Evolutionary conservation across 768 basidiomycete species (phyloP).

Genomic region (Cytidiella melzeri): DNA sequence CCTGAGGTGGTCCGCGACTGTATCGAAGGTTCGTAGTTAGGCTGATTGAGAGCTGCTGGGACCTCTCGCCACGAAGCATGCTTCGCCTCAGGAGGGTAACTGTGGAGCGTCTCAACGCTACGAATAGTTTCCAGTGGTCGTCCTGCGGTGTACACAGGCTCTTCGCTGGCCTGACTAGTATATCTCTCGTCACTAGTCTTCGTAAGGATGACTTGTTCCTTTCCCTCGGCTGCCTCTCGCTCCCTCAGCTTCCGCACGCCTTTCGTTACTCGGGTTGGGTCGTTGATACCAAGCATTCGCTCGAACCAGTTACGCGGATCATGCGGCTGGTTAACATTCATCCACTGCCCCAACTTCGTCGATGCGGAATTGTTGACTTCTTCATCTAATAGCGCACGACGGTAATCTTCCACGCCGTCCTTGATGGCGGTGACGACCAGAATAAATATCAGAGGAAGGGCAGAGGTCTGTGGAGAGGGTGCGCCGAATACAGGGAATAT

Average conservation of each 20-base stretch:
- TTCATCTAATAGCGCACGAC: conserved; percentile 82
- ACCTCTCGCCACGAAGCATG: conserved; percentile 27
- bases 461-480: conserved; percentile 71
- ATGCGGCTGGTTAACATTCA: conserved; percentile 79
- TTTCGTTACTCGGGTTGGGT: conserved; percentile 71
- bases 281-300: conserved; percentile 60
- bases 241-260: conserved; percentile 85
- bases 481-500: conserved; percentile 92
- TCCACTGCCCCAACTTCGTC: conserved; percentile 85
- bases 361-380: conserved; percentile 93
- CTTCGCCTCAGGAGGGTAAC: conserved; percentile 57
- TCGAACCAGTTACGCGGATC: conserved; percentile 77
- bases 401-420: conserved; percentile 93
- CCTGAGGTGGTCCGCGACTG: conserved; percentile 54
- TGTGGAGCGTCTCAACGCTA: conserved; percentile 58
- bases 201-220: conserved; percentile 51
- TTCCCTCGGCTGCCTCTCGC: conserved; percentile 62
- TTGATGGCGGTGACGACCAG: conserved; percentile 87
- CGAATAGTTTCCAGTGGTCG: conserved; percentile 61
- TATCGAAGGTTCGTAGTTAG: conserved; percentile 49
- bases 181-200: conserved; percentile 30
- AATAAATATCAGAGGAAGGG: conserved; percentile 84
- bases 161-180: conserved; percentile 30
- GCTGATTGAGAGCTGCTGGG: conserved; percentile 27
- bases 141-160: conserved; percentile 37